A percentile compares a stretch with the other conserved stretches of the same genome.
These are phyloP conservation scores for Fennellomyces sp. DNA, from an alignment of 371 early-diverging fungal species.

Conservation along the genomic window DNA sequence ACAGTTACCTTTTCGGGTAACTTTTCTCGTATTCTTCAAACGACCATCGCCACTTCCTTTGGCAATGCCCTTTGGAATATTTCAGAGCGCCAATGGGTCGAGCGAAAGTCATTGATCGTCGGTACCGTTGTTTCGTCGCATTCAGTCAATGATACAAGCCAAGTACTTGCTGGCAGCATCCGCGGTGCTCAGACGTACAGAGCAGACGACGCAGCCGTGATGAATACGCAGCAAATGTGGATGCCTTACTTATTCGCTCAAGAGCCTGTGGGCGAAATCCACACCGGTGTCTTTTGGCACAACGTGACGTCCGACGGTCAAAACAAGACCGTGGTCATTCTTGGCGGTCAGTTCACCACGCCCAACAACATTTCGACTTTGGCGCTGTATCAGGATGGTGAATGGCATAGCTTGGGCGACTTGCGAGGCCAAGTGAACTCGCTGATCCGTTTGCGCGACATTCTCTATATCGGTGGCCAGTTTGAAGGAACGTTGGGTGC, in stretches of 20 bases:
- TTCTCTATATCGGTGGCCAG: slow-evolving; percentile 35
- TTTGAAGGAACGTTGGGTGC: slow-evolving; percentile 22
- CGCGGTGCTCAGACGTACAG: slow-evolving; percentile 36
- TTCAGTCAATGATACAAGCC: not conserved
- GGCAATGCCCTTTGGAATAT: slow-evolving; percentile 31
- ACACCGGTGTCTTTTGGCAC: slow-evolving; percentile 41
- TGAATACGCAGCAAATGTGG: slow-evolving; percentile 10
- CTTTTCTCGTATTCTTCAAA: slow-evolving; percentile 6
- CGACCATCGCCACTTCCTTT: not conserved
- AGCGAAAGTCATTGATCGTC: slow-evolving; percentile 17
- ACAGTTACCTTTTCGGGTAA: slow-evolving; percentile 37
- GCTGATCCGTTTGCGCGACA: slow-evolving; percentile 21
- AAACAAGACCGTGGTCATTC: slow-evolving; percentile 22
- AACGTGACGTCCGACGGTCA: slow-evolving; percentile 14
- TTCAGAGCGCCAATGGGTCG: slow-evolving; percentile 16
- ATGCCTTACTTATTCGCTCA: slow-evolving; percentile 6
- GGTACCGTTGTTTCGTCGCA: slow-evolving; percentile 18
- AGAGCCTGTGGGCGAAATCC: slow-evolving; percentile 19
- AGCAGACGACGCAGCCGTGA: slow-evolving; percentile 17
- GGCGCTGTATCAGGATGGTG: slow-evolving; percentile 29
- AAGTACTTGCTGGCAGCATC: slow-evolving; percentile 25
- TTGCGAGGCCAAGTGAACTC: slow-evolving; percentile 31
- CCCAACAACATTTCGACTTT: slow-evolving; percentile 18
- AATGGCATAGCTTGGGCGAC: slow-evolving; percentile 27
- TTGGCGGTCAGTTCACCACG: slow-evolving; percentile 33